phyloP scores from a whole-genome alignment of 192 early-diverging fungal genomes.

The Backusella mclennaniae region DNA sequence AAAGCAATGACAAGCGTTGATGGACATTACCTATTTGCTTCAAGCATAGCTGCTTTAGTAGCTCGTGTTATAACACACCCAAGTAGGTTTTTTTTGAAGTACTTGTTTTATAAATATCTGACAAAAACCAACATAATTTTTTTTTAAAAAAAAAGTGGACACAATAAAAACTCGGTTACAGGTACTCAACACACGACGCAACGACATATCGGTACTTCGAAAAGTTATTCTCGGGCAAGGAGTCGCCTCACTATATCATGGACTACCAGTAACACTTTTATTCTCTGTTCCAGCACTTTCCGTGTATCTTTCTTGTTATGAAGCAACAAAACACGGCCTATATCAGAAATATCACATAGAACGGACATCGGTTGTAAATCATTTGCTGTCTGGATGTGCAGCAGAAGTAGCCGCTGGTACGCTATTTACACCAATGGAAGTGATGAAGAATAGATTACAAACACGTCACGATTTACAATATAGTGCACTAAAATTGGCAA shows the following conservation, averaged over 20 bases:
- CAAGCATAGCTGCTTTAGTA: conserved; percentile 55
- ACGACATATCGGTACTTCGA: conserved; percentile 26
- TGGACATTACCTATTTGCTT: conserved; percentile 42
- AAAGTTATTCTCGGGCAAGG: conserved; percentile 18
- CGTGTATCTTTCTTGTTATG: conserved; percentile 71
- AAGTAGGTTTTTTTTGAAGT: conserved; percentile 23
- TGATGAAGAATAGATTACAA: conserved; percentile 75
- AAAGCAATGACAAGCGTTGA: not conserved
- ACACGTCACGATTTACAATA: conserved; percentile 18
- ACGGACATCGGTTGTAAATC: conserved; percentile 47
- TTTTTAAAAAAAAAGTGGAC: conserved; percentile 49
- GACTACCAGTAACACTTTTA: conserved; percentile 62
- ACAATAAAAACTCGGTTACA: conserved; percentile 75
- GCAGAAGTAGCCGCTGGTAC: conserved; percentile 69
- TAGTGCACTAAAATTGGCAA: conserved; percentile 37
- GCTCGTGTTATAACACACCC: conserved; percentile 69
- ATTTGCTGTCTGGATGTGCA: conserved; percentile 51
- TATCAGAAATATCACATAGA: conserved; percentile 15
- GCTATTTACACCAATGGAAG: conserved; percentile 87
- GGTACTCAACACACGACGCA: conserved; percentile 26
- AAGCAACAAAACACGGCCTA: conserved; percentile 49
- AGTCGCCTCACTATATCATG: conserved; percentile 56
- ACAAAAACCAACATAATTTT: not conserved
- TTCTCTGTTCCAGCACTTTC: conserved; percentile 73
- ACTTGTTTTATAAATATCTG: not conserved